These are phyloP conservation scores for Turnera subulata DNA, from an alignment of 345 rosid genomes.

Conservation along the genomic window DNA sequence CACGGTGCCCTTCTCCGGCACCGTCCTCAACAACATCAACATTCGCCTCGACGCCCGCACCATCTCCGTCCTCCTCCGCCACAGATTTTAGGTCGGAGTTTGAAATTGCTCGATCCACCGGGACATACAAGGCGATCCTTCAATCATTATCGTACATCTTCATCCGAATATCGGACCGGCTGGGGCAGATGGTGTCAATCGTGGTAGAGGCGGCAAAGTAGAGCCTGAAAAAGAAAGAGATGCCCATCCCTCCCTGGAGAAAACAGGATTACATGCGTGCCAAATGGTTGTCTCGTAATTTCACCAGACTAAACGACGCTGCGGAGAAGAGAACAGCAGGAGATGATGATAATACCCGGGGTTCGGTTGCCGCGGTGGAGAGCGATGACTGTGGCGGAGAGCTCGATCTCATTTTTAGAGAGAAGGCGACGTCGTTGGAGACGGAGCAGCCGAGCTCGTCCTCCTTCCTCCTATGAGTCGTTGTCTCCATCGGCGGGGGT, in stretches of 20 bases:
- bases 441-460: too few species aligned
- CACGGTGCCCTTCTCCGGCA: too few species aligned
- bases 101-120: too few species aligned
- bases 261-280: conserved; percentile 73
- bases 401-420: conserved; percentile 60
- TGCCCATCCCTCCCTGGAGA: conserved; percentile 89
- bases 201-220: conserved; percentile 68
- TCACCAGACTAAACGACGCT: conserved; percentile 13
- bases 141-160: conserved; percentile 67
- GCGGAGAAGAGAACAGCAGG: conserved; percentile 13
- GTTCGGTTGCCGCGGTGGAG: neutral
- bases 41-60: conserved; percentile 26
- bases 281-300: conserved; percentile 77
- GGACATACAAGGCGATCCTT: conserved; percentile 59
- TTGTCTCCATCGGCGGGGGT: too few species aligned
- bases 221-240: conserved; percentile 86
- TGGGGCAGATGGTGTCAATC: conserved; percentile 53
- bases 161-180: conserved; percentile 69
- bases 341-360: neutral
- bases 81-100: conserved; percentile 79
- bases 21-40: too few species aligned
- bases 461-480: too few species aligned
- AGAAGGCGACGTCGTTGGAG: conserved; percentile 19
- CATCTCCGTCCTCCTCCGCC: conserved; percentile 16
- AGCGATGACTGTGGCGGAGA: conserved; percentile 28